Evolutionary conservation across 2,329 filamentous ascomycete species (phyloP).

Genomic region (Colletotrichum tofieldiae): DNA sequence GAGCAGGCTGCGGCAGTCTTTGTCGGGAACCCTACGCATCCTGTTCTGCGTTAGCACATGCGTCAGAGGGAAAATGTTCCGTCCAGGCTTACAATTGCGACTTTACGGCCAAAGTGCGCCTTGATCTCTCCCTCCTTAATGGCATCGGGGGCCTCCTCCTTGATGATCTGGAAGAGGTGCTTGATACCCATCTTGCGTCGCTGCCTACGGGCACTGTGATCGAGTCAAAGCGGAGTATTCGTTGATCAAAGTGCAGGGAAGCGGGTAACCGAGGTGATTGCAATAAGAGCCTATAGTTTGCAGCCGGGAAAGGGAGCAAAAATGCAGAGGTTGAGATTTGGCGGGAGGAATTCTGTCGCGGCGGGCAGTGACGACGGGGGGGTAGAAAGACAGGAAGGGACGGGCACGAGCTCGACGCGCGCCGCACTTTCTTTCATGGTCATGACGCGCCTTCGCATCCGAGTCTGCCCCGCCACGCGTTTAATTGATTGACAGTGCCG

Average conservation of each 20-base stretch:
- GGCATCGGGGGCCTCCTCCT: slow-evolving; percentile 94
- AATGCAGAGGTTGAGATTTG: background rate
- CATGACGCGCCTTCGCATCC: slow-evolving; percentile 32
- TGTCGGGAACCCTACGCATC: slow-evolving; percentile 66
- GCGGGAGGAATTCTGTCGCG: background rate
- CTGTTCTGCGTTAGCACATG: slow-evolving; percentile 51
- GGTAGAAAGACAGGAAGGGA: background rate
- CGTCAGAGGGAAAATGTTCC: background rate
- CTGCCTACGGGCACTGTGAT: background rate
- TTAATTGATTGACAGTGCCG: slow-evolving; percentile 16
- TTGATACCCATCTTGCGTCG: slow-evolving; percentile 72
- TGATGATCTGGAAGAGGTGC: slow-evolving; percentile 85
- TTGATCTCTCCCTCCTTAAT: slow-evolving; percentile 99
- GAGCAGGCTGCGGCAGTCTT: background rate
- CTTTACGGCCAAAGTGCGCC: slow-evolving; percentile 98
- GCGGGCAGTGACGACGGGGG: slow-evolving; percentile 1
- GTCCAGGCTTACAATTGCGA: slow-evolving; percentile 84
- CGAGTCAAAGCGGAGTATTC: background rate
- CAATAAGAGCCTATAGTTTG: background rate
- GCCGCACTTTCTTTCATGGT: slow-evolving; percentile 10
- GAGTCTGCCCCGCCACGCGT: slow-evolving; percentile 24
- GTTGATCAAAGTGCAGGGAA: background rate
- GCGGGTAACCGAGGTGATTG: background rate
- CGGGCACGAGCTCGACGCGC: slow-evolving; percentile 22
- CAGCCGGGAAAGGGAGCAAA: background rate